Conservation (phyloP, 2,329 filamentous ascomycete genomes). For the Aureobasidium sp. region DNA sequence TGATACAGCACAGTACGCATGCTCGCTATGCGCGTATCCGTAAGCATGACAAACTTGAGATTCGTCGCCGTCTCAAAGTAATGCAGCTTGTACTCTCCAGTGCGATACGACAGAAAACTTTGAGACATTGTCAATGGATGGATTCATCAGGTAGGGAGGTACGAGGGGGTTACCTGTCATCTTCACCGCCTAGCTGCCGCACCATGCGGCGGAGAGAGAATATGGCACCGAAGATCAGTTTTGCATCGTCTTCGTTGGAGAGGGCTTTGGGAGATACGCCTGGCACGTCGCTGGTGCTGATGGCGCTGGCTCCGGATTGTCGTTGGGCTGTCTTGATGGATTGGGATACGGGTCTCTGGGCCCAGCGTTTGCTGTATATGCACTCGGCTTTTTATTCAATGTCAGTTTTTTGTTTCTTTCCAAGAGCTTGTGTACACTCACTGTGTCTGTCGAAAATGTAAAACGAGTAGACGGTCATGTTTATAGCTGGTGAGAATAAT, state of each 20-base stretch:
- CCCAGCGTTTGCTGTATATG: slow-evolving; percentile 89
- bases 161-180: slow-evolving; percentile 55
- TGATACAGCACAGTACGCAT: slow-evolving; percentile 93
- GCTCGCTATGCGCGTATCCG: slow-evolving; percentile 78
- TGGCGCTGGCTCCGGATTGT: slow-evolving; percentile 38
- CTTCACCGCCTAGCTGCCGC: slow-evolving; percentile 83
- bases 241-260: slow-evolving; percentile 72
- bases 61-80: slow-evolving; percentile 98
- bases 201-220: slow-evolving; percentile 97
- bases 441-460: slow-evolving; percentile 99
- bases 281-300: slow-evolving; percentile 34
- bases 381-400: slow-evolving; percentile 70
- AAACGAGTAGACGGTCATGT: slow-evolving; percentile 92
- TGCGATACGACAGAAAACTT: slow-evolving; percentile 88
- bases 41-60: slow-evolving; percentile 93
- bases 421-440: slow-evolving; percentile 33
- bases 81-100: slow-evolving; percentile 92
- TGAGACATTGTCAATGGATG: slow-evolving; percentile 16
- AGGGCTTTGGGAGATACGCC: slow-evolving; percentile 31
- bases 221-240: slow-evolving; percentile 93
- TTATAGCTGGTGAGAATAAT: neutral
- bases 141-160: neutral
- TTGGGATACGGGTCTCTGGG: slow-evolving; percentile 40
- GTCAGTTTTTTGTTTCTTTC: neutral
- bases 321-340: slow-evolving; percentile 42